Base-by-base conservation (phyloP, 306 rosid species). In the Amphicarpaea edgeworthii region DNA sequence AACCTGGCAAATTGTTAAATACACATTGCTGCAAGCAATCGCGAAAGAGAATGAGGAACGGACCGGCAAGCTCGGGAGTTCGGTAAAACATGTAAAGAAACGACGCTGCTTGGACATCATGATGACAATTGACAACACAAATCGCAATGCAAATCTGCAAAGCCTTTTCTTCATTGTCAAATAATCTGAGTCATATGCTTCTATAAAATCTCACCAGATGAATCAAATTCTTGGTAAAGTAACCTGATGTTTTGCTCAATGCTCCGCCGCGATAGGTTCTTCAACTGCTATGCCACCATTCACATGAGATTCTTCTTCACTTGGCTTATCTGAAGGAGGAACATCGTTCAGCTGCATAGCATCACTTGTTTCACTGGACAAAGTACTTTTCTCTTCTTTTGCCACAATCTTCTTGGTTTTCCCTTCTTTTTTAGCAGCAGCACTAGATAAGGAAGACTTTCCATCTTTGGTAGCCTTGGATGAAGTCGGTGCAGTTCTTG, bases 21-120 rank as follows among this genome's bases (percentile, higher is more conserved):
- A 86, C 86, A 79, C 87, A 79, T 61, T 82, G 93, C 75, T 71
- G 87, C 92, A 87, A 87, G 82, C 86, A 87, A 87, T 80, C 86
- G 70, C 64, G 62, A 79, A 54, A 69, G 87, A 83, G 58, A 79
- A 84, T 86, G 59, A 81, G 77, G 81, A 78, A 87, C 77, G 78
- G 89, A 88, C 82, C 82, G 77, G 81, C 87, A 86, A 88, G 88
- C 81, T 82, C 70, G 79, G 61, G 67, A 24, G 12, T 47, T n/a
- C n/a, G 2, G 85, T 78, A 77, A 82, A 86, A 84, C 83, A 85
- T 86, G 73, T 82, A 74, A 55, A 75, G 72, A 78, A 87, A 83
- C 85, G 57, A 82, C 81, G 87, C 83, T 80, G 87, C 88, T 86
- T 83, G 75, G 86, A 89, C 87, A 91, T 76, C 75, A 83, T 80